Evolutionary conservation across 257 asterid species (phyloP).

Genomic region (Salvia rosmarinus): DNA sequence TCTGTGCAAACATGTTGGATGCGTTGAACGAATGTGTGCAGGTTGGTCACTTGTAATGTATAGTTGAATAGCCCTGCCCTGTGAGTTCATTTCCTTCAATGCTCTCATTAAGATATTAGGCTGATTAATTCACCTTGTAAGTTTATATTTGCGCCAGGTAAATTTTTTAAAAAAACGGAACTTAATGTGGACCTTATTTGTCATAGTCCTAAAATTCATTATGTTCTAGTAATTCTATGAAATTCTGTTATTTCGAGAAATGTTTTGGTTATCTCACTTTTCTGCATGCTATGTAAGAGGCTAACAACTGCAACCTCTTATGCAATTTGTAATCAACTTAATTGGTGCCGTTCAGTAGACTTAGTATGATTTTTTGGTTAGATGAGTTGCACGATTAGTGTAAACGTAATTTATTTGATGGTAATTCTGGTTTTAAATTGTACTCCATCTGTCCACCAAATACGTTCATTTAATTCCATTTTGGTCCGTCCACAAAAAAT

Average conservation of each 20-base stretch:
- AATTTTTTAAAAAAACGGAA: not conserved
- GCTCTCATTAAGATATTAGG: not conserved
- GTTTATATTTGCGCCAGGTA: not conserved
- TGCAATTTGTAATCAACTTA: not conserved
- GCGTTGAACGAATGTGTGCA: constrained; percentile 77
- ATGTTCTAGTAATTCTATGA: not conserved
- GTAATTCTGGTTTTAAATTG: constrained; percentile 12
- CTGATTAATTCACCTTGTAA: not conserved
- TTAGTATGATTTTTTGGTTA: not conserved
- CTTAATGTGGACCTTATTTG: not conserved
- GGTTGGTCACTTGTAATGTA: constrained; percentile 46
- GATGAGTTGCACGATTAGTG: not conserved
- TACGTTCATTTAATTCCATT: too few species aligned
- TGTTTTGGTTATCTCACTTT: constrained; percentile 10
- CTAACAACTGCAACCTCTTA: not conserved
- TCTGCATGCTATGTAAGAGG: not conserved
- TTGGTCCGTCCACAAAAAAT: too few species aligned
- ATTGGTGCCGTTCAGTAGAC: not conserved
- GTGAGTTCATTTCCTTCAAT: constrained; percentile 1
- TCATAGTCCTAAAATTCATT: too few species aligned
- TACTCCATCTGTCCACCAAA: too few species aligned
- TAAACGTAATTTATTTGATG: not conserved
- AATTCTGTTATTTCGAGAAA: not conserved
- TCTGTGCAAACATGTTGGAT: constrained; percentile 79
- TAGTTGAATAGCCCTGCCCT: not conserved